Conservation (phyloP, 441 rosid genomes). For the Corymbia calophylla region DNA sequence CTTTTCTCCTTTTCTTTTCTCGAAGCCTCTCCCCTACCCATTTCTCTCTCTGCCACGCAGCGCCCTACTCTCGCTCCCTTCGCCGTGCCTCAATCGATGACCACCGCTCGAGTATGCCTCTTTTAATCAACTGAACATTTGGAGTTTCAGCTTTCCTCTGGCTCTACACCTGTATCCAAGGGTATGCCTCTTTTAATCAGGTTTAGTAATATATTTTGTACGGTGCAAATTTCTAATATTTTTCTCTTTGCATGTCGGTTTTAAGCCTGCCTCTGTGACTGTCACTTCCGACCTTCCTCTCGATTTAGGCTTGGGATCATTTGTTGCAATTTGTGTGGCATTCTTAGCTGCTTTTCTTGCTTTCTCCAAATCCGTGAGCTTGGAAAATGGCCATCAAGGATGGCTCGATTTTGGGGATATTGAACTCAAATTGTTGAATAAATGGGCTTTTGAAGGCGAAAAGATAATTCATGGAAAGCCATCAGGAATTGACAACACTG, state of each 20-base stretch:
- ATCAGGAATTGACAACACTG: conserved; percentile 91
- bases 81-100: too few species aligned
- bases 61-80: too few species aligned
- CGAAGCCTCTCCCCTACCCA: too few species aligned
- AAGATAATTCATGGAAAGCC: conserved; percentile 91
- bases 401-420: conserved; percentile 49
- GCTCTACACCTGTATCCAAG: conserved; percentile 74
- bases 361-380: conserved; percentile 26
- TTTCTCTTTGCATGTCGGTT: conserved; percentile 27
- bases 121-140: conserved; percentile 4
- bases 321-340: conserved; percentile 80
- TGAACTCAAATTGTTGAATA: conserved; percentile 61
- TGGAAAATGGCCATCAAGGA: conserved; percentile 27
- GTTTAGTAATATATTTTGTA: background rate
- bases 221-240: conserved; percentile 5
- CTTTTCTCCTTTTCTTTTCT: too few species aligned
- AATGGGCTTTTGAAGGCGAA: conserved; percentile 96
- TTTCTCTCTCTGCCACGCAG: too few species aligned
- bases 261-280: conserved; percentile 59
- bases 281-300: conserved; percentile 79
- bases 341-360: conserved; percentile 52
- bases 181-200: conserved; percentile 32
- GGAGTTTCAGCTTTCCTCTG: conserved; percentile 79
- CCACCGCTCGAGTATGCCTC: too few species aligned
- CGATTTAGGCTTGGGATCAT: conserved; percentile 89